Evolutionary conservation across 23 red algal genomes (phyloP).

Genomic region (Gracilaria gracilis): DNA sequence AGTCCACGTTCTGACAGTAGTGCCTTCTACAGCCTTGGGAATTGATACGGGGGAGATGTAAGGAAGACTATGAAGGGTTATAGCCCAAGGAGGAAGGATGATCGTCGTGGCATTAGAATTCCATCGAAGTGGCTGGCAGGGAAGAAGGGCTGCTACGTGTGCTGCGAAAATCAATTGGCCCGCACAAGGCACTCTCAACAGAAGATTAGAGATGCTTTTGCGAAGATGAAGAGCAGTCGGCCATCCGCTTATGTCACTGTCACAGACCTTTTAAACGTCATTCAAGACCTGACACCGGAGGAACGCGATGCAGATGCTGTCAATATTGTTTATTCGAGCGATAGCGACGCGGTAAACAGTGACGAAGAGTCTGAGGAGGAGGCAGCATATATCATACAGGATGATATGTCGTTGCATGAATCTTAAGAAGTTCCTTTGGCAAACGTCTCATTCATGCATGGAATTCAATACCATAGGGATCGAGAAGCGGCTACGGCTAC

Average conservation of each 20-base stretch:
- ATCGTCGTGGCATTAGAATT: too few relatives aligned
- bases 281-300: neutral
- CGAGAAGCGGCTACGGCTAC: neutral
- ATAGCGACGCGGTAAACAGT: neutral
- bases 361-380: neutral
- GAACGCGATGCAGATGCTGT: neutral
- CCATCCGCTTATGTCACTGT: too few relatives aligned
- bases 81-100: neutral
- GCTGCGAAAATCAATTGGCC: too few relatives aligned
- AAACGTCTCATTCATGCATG: conserved; percentile 35
- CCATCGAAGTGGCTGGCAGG: too few relatives aligned
- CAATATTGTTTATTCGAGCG: neutral
- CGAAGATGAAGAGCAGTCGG: too few relatives aligned
- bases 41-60: neutral
- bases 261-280: neutral
- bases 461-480: too few relatives aligned
- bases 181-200: too few relatives aligned
- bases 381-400: neutral
- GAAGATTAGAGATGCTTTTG: too few relatives aligned
- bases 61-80: neutral
- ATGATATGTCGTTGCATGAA: neutral
- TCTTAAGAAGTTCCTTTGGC: neutral
- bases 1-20: neutral
- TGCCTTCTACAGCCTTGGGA: conserved; percentile 28
- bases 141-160: too few relatives aligned